A percentile compares a stretch with the other conserved stretches of the same genome.
phyloP scores from a whole-genome alignment of 805 yeast genomes.

The Barnettozyma pratensis region DNA sequence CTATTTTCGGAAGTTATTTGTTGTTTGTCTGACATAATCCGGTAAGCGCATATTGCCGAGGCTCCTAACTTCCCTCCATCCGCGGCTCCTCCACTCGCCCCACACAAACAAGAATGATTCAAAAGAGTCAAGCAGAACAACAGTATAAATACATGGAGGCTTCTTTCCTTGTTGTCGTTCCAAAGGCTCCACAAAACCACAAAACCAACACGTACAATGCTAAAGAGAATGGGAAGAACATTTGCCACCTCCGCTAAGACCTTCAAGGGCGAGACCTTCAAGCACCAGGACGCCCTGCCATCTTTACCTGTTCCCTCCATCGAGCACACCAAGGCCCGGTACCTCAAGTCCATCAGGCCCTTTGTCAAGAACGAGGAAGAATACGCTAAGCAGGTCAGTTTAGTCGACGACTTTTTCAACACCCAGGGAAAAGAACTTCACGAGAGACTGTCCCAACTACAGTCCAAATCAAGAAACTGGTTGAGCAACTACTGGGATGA shows the following conservation, averaged over 20 bases:
- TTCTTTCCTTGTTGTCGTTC: not conserved
- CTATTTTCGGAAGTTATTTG: not conserved
- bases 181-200: not conserved
- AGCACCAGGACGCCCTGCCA: constrained; percentile 71
- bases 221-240: constrained; percentile 25
- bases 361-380: constrained; percentile 46
- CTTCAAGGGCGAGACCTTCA: constrained; percentile 62
- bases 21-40: not conserved
- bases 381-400: constrained; percentile 45
- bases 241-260: constrained; percentile 13
- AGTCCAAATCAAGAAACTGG: constrained; percentile 66
- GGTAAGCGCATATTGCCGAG: constrained; percentile 1
- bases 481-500: constrained; percentile 90
- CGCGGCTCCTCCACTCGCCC: constrained; percentile 9
- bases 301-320: constrained; percentile 83
- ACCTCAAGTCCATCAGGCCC: constrained; percentile 71
- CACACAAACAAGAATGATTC: constrained; percentile 2
- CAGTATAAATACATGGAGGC: not conserved
- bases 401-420: constrained; percentile 64
- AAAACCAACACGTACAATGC: constrained; percentile 5
- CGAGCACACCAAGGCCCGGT: constrained; percentile 61
- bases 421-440: constrained; percentile 71
- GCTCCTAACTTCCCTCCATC: not conserved
- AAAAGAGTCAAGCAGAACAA: not conserved
- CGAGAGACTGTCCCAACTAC: constrained; percentile 48